Base-by-base conservation (phyloP, 2,329 filamentous ascomycete genomes). In the Plectosphaerella cucumerina region DNA sequence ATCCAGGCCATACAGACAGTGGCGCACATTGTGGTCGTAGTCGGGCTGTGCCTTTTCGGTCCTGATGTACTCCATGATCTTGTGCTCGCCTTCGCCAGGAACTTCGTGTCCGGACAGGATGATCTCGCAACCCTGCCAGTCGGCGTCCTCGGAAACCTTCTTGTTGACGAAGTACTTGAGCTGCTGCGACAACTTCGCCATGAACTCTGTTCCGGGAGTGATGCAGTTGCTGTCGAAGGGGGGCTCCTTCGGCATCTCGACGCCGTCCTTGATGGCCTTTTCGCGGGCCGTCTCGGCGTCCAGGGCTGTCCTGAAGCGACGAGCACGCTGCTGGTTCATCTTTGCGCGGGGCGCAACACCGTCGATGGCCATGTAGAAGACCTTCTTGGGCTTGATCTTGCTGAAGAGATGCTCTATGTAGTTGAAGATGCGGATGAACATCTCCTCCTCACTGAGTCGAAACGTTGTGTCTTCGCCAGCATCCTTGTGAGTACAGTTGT, bases 341-440 rank as follows among this genome's bases (percentile, higher is more conserved):
- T 99, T 99, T 60, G 94, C 94, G 63, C 94, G 88, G 17, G 94
- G 95, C 20, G 94, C 94, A 55, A 99, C 95, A 62, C 94, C 94
- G 65, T 99, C 94, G 58, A 99, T 94, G 47, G 94, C 95, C 94
- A 99, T 99, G 77, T 97, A 99, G 74, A 99, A 99, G 34, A 99
- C 82, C 76, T 97, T 87, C 73, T 96, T 93, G 12, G 94, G 94
- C 71, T 97, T 97, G 67, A 99, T 99, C 72, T 97, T 99, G 61
- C 93, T 92, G 70, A 96, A 99, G 49, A 99, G 73, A 74, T 99
- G 94, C 71, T 99, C 94, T 59, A 99, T 99, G 70, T 99, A 99
- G 73, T 97, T 97, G 82, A 99, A 99, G 63, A 99, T 99, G 52
- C 91, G 89, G 60, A 99, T 97, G 67, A 99, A 99, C 94, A 99